These are phyloP conservation scores for Durio zibethinus DNA, from an alignment of 345 rosid species.

Conservation along the genomic window DNA sequence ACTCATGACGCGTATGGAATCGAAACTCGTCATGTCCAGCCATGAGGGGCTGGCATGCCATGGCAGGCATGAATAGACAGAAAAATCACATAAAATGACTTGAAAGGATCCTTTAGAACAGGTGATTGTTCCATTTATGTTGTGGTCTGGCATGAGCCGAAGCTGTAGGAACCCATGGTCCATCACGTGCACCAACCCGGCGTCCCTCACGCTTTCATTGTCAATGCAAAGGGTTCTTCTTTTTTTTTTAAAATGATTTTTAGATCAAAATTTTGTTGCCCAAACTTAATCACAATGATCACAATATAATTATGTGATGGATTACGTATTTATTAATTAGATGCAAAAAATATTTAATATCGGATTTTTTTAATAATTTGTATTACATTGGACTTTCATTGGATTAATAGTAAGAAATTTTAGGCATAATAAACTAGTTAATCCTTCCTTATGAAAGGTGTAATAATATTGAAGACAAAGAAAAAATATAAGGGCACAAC, in stretches of 20 bases:
- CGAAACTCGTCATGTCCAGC: not conserved
- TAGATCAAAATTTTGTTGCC: not conserved
- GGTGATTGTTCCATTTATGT: not conserved
- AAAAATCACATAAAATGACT: not conserved
- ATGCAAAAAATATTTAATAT: no score
- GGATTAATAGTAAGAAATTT: not conserved
- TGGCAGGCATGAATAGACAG: not conserved
- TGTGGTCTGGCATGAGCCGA: not conserved
- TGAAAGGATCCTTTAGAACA: not conserved
- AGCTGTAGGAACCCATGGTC: not conserved
- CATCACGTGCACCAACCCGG: slow-evolving; percentile 1
- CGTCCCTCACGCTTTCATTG: not conserved
- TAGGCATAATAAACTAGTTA: not conserved
- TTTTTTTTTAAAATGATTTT: not conserved
- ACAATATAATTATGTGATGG: not conserved
- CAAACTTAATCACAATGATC: not conserved
- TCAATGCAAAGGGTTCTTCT: not conserved
- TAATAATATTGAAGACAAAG: not conserved
- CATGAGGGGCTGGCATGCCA: not conserved
- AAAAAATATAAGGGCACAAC: not conserved
- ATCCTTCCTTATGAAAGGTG: no score
- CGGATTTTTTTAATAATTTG: no score
- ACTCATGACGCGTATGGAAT: not conserved
- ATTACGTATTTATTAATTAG: no score
- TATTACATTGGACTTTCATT: no score